A percentile compares a stretch with the other conserved stretches of the same genome.
Evolutionary conservation across 805 yeast species (phyloP).

Genomic region (Kazachstania kunashirensis): DNA sequence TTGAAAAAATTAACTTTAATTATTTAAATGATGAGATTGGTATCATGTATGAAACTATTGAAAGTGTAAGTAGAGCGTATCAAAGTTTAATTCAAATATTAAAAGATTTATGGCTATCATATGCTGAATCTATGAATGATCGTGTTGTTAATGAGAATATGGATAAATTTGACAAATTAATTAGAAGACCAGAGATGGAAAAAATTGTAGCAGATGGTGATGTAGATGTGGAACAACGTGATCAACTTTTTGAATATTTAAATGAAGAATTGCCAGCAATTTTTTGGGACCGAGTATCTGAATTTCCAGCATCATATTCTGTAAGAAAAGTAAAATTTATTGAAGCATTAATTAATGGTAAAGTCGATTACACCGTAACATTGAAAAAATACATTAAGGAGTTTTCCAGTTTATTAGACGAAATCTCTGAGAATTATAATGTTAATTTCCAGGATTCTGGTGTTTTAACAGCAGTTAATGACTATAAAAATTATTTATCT

Average conservation of each 20-base stretch:
- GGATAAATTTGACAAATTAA: conserved; percentile 37
- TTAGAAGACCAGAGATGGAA: conserved; percentile 17
- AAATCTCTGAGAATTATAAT: conserved; percentile 47
- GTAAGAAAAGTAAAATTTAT: conserved; percentile 24
- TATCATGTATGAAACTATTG: conserved; percentile 12
- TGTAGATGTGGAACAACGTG: conserved; percentile 18
- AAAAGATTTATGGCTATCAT: conserved; percentile 41
- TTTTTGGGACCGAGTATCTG: conserved; percentile 16
- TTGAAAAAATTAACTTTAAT: conserved; percentile 11
- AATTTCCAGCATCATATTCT: conserved; percentile 18
- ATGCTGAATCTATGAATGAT: conserved; percentile 79
- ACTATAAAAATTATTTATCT: conserved; percentile 27
- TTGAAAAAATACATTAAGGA: conserved; percentile 15
- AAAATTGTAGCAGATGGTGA: conserved; percentile 16
- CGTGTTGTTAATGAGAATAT: conserved; percentile 73
- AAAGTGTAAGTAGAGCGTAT: conserved; percentile 15
- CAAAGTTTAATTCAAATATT: conserved; percentile 32
- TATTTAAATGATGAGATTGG: conserved; percentile 9
- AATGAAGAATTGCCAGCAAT: conserved; percentile 20
- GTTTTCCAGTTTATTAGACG: conserved; percentile 38
- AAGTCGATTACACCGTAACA: conserved; percentile 14
- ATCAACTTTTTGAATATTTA: conserved; percentile 19
- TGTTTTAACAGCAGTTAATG: conserved; percentile 50
- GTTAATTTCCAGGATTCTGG: conserved; percentile 71
- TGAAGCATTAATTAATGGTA: conserved; percentile 16